Evolutionary conservation across 1,284 basidiomycete species (phyloP), one percentile per base, ranked within the genome.

Genomic region (Ceratobasidium sp.): DNA sequence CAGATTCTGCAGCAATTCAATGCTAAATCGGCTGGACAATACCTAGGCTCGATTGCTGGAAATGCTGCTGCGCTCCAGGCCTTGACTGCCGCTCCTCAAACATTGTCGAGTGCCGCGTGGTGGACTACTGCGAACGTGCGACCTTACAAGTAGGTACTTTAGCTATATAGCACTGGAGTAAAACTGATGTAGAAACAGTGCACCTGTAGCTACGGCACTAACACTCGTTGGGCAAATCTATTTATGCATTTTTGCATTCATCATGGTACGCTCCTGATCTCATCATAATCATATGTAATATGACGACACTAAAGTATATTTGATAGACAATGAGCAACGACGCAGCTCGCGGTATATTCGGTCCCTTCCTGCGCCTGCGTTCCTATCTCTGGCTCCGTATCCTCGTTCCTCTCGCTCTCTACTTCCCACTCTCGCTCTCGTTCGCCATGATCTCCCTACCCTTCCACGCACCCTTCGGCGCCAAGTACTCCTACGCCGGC

Each of bases 171-270:
- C 5, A 32, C 38, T 9, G 13, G 2, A 5, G 18, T 28, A 41
- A 7, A 13, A n/a, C 32, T 59, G 26, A 26, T 23, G 28, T 46
- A 5, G 8, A 8, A 61, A 13, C 43, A 72, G 70, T 41, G 79
- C 82, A 43, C 81, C 84, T 7, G 84, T 85, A 13, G 82, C 84
- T 0, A 78, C 80, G 8, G 85, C 85, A 1, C 81, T 85, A 52
- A 82, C 84, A 2, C 81, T 85, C 23, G 83, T 85, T 41, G 84
- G 81, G 21, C 74, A 79, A 21, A 80, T 85, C 72, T 85, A 85
- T 79, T 78, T 84, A 74, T 78, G 82, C 75, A 84, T 85, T 32
- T 63, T 80, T 5, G 73, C 80, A 35, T 58, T 58, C 18, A 58
- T 41, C 35, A 7, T 58, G 55, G 55, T 38, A 58, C 2, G 16